These are phyloP conservation scores for Grosmannia serpens DNA, from an alignment of 2,329 filamentous ascomycete genomes.

Conservation along the genomic window DNA sequence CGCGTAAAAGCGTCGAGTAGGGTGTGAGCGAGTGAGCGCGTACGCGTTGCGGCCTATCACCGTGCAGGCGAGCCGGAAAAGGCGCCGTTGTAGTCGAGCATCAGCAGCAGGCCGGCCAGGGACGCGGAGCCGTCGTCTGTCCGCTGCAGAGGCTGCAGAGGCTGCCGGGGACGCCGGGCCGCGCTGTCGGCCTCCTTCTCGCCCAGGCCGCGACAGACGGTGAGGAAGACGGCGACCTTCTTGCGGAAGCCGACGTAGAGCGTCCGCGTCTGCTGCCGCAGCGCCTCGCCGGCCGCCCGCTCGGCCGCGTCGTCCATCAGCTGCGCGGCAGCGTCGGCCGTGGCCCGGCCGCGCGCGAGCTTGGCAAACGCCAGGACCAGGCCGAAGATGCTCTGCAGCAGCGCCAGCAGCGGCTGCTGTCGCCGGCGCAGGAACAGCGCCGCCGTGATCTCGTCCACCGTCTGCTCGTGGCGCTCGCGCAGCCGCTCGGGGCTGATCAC, in stretches of 20 bases:
- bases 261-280: slow-evolving; percentile 13
- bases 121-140: slow-evolving; percentile 13
- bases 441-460: slow-evolving; percentile 65
- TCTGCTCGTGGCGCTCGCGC: slow-evolving; percentile 57
- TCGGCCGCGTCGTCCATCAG: not conserved
- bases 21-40: not conserved
- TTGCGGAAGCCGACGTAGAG: slow-evolving; percentile 58
- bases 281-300: slow-evolving; percentile 4
- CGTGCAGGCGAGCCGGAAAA: not conserved
- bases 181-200: slow-evolving; percentile 46
- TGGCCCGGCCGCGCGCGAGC: slow-evolving; percentile 27
- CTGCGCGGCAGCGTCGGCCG: not conserved
- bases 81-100: slow-evolving; percentile 18
- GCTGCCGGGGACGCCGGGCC: slow-evolving; percentile 7
- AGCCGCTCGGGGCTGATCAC: slow-evolving; percentile 51
- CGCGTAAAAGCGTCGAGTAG: no score
- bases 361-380: slow-evolving; percentile 62
- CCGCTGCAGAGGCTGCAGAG: slow-evolving; percentile 6
- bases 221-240: slow-evolving; percentile 64
- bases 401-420: slow-evolving; percentile 58
- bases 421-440: slow-evolving; percentile 62
- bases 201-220: slow-evolving; percentile 54
- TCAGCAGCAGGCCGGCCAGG: slow-evolving; percentile 16
- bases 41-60: not conserved
- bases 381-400: slow-evolving; percentile 68